Evolutionary conservation across 2,329 filamentous ascomycete genomes (phyloP), one percentile per base, ranked within the genome.

Genomic region (Trichoderma hamatum): DNA sequence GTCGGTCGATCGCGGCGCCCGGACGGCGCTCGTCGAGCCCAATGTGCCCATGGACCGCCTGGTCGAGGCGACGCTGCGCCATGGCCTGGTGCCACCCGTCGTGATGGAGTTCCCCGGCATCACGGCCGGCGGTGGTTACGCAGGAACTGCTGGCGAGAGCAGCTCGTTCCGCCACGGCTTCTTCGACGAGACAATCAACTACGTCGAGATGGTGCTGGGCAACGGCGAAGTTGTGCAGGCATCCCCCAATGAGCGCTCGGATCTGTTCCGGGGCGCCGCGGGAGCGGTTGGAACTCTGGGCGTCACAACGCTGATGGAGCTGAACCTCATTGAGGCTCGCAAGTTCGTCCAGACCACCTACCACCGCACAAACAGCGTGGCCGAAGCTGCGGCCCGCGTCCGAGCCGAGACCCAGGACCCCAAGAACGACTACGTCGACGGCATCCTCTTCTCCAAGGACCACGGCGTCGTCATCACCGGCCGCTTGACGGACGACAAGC

Each of bases 41-140:
- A 93, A 93, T 74, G 90, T 92, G 13, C 86, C 90, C 30, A 92
- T 93, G 90, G 90, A 93, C 78, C 80, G 83, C 0, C 85, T 93
- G 21, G 89, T 92, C 62, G 87, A 89, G 74, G 82, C 83, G 30
- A 92, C 90, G 1, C 81, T 93, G 51, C 81, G 81, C n/a, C 82
- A 90, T 74, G 88, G 88, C 30, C 83, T 92, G 3, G 84, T 92
- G 3, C 90, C 90, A 0, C 89, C 89, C 2, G 88, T 93, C 3
- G 89, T 92, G 28, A 92, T 91, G 88, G 90, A 92, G 77, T 93
- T 92, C 73, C 90, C 90, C 0, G 90, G 90, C 39, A 93, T 93
- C 78, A 93, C 90, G 0, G 89, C 88, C 2, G 90, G 90, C 28
- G 90, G 91, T 49, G 90, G 89, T 4, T 92, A 87, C 76, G 88